Evolutionary conservation across 805 yeast genomes (phyloP).

Genomic region (Metschnikowia cubensis): DNA sequence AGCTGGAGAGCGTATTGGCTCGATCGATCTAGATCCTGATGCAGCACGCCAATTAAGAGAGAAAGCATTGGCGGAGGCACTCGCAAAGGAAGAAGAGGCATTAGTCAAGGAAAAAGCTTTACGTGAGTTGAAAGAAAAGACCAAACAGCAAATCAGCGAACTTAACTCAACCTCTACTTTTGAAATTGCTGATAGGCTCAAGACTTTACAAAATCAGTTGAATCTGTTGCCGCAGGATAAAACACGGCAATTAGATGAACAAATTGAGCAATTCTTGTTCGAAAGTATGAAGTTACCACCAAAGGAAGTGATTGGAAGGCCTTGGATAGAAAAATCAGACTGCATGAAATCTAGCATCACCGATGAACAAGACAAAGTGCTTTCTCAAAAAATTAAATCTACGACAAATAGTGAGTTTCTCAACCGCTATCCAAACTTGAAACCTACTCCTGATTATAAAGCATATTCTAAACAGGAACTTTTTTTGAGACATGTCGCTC

Average conservation of each 20-base stretch:
- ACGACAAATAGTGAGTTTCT: slow-evolving; percentile 31
- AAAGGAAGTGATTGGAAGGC: slow-evolving; percentile 26
- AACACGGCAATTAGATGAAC: slow-evolving; percentile 37
- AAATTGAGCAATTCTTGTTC: slow-evolving; percentile 36
- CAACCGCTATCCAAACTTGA: slow-evolving; percentile 55
- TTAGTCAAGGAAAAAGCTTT: slow-evolving; percentile 31
- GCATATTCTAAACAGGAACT: slow-evolving; percentile 78
- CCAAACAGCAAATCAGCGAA: slow-evolving; percentile 25
- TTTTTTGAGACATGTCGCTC: slow-evolving; percentile 66
- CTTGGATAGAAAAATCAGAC: slow-evolving; percentile 26
- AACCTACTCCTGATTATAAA: slow-evolving; percentile 54
- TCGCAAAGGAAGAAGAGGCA: slow-evolving; percentile 42
- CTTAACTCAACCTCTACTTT: slow-evolving; percentile 34
- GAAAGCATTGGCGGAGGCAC: slow-evolving; percentile 39
- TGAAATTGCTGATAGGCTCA: slow-evolving; percentile 27
- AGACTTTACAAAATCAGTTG: slow-evolving; percentile 29
- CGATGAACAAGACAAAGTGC: slow-evolving; percentile 8
- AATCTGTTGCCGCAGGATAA: slow-evolving; percentile 27
- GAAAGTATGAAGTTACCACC: slow-evolving; percentile 32
- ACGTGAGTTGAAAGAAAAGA: slow-evolving; percentile 28
- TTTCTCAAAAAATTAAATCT: slow-evolving; percentile 22
- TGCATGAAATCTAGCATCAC: neutral
- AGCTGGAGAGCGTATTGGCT: neutral
- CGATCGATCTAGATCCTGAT: neutral
- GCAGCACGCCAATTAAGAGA: slow-evolving; percentile 30